Evolutionary conservation across 768 basidiomycete species (phyloP).

Genomic region (Kwoniella sp.): DNA sequence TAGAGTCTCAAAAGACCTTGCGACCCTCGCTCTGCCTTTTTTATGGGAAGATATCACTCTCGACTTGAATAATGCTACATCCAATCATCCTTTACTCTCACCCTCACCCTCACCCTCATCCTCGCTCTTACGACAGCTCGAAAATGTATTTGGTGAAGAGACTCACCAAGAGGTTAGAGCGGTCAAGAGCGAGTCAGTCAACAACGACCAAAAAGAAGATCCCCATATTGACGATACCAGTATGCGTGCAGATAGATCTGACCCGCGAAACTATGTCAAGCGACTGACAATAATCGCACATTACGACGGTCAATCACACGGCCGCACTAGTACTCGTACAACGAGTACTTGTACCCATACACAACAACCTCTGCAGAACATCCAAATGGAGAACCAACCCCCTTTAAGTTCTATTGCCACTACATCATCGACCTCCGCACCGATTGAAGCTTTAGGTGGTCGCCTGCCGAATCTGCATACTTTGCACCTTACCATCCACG

Average conservation of each 20-base stretch:
- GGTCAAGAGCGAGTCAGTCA: not conserved
- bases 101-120: not conserved
- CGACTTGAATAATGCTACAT: not conserved
- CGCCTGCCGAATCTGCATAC: slow-evolving; percentile 4
- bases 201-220: too few species aligned
- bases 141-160: too few species aligned
- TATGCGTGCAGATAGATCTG: too few species aligned
- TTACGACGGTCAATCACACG: not conserved
- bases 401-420: too few species aligned
- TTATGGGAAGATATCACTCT: not conserved
- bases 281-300: not conserved
- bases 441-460: too few species aligned
- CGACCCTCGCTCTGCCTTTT: not conserved
- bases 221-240: too few species aligned
- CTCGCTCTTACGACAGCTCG: too few species aligned
- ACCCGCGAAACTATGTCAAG: not conserved
- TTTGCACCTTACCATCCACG: slow-evolving; percentile 1
- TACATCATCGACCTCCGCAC: too few species aligned
- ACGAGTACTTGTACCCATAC: too few species aligned
- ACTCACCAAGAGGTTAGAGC: not conserved
- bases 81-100: not conserved
- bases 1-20: not conserved
- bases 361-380: too few species aligned
- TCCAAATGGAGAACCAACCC: too few species aligned
- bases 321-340: not conserved